Percentiles rank a stretch among this genome's conserved stretches.
These are phyloP conservation scores for Heterobasidion annosum DNA, from an alignment of 1,284 basidiomycete genomes.

Conservation along the genomic window DNA sequence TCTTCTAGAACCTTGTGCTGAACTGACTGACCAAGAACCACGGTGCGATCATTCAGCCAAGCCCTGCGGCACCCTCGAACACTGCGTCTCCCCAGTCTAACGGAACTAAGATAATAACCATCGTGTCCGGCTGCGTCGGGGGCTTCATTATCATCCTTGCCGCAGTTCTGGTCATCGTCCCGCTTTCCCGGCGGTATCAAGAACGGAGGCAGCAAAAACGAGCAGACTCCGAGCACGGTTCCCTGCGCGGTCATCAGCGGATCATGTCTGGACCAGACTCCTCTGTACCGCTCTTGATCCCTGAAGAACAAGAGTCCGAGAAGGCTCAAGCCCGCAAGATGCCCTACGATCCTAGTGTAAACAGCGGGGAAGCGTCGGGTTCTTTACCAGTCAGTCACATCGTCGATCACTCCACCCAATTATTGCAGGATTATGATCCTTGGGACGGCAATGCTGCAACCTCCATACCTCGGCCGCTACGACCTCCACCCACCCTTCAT, in stretches of 20 bases:
- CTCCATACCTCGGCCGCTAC: background rate
- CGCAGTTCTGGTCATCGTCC: slow-evolving; percentile 8
- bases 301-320: background rate
- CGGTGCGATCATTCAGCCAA: background rate
- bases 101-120: slow-evolving; percentile 7
- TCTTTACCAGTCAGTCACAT: background rate
- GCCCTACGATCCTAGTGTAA: background rate
- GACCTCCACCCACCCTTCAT: slow-evolving; percentile 4
- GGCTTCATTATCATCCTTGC: slow-evolving; percentile 7
- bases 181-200: slow-evolving; percentile 6
- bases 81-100: background rate
- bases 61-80: background rate
- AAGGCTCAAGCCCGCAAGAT: background rate
- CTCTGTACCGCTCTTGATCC: slow-evolving; percentile 9
- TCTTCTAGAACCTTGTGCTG: background rate
- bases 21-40: background rate
- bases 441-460: background rate
- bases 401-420: background rate
- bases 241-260: slow-evolving; percentile 6
- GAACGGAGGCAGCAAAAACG: background rate
- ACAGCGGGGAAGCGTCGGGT: background rate
- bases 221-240: background rate
- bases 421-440: slow-evolving; percentile 1
- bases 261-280: slow-evolving; percentile 6
- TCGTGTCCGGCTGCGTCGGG: slow-evolving; percentile 7